These are phyloP conservation scores for Septoria linicola DNA, from an alignment of 2,329 filamentous ascomycete species.

Conservation along the genomic window DNA sequence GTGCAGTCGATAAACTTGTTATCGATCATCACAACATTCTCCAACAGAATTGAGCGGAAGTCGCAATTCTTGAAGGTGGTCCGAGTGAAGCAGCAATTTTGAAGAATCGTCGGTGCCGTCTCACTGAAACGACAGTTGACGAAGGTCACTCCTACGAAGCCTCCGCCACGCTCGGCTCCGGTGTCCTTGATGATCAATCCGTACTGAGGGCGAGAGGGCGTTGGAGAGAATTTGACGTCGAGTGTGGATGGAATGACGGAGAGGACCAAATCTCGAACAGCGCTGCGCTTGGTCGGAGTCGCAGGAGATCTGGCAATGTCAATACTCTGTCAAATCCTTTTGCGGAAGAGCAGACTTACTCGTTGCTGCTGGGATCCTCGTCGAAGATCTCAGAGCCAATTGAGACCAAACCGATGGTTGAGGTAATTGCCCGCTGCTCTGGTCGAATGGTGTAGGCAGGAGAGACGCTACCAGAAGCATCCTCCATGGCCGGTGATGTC, in stretches of 20 bases:
- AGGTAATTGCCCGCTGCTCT: too few relatives aligned
- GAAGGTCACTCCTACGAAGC: conserved; percentile 11
- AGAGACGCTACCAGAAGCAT: not conserved
- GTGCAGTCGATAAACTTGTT: not conserved
- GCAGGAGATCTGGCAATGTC: not conserved
- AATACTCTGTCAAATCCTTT: not conserved
- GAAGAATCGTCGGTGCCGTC: not conserved
- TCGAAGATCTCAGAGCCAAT: not conserved
- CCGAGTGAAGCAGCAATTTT: conserved; percentile 7
- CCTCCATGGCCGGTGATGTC: not conserved
- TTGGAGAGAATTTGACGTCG: conserved; percentile 8
- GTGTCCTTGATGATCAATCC: conserved; percentile 9
- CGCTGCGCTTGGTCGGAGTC: too few relatives aligned
- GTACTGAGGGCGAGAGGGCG: not conserved
- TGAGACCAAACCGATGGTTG: not conserved
- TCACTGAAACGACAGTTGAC: conserved; percentile 11
- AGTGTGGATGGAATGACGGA: not conserved
- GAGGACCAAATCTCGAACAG: not conserved
- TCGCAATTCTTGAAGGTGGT: conserved; percentile 11
- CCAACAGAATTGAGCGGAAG: conserved; percentile 1
- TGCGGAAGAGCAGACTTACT: too few relatives aligned
- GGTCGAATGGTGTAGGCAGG: too few relatives aligned
- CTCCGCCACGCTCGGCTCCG: not conserved
- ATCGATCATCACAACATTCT: conserved; percentile 7
- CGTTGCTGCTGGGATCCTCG: not conserved